Conservation (phyloP, 345 rosid genomes). For the Raphanus raphanistrum region DNA sequence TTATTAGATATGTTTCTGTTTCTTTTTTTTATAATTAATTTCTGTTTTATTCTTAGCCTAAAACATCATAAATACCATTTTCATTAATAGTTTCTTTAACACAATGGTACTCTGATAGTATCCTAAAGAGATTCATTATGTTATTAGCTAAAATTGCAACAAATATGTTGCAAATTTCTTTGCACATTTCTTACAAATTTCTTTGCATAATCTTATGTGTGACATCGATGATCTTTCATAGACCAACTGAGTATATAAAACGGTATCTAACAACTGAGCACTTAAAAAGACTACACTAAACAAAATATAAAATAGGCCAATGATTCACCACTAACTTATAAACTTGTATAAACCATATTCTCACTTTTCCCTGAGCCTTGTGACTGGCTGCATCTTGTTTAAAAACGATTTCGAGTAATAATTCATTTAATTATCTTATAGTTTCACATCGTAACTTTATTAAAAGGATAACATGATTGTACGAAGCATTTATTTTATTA, state of each 20-base stretch:
- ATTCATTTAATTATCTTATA: conserved; percentile 24
- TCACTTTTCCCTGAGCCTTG: conserved; percentile 19
- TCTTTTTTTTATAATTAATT: too few species aligned
- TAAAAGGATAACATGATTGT: conserved; percentile 36
- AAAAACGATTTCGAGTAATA: not conserved
- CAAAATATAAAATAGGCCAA: conserved; percentile 30
- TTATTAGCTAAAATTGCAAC: not conserved
- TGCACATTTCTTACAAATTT: not conserved
- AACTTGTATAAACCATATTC: conserved; percentile 2
- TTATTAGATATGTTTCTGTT: too few species aligned
- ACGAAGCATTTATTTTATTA: not conserved
- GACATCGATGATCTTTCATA: not conserved
- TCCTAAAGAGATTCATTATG: not conserved
- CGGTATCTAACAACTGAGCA: conserved; percentile 17
- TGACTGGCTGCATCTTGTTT: conserved; percentile 27
- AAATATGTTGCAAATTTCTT: not conserved
- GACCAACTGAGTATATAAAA: not conserved
- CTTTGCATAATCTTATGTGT: not conserved
- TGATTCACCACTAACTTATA: conserved; percentile 32
- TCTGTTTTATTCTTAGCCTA: not conserved
- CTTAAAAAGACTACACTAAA: not conserved
- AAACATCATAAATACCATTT: too few species aligned
- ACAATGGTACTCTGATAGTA: not conserved
- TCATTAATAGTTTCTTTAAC: not conserved
- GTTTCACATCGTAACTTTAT: conserved; percentile 39